Evolutionary conservation across 805 yeast genomes (phyloP).

Genomic region (Yamadazyma endophytica): DNA sequence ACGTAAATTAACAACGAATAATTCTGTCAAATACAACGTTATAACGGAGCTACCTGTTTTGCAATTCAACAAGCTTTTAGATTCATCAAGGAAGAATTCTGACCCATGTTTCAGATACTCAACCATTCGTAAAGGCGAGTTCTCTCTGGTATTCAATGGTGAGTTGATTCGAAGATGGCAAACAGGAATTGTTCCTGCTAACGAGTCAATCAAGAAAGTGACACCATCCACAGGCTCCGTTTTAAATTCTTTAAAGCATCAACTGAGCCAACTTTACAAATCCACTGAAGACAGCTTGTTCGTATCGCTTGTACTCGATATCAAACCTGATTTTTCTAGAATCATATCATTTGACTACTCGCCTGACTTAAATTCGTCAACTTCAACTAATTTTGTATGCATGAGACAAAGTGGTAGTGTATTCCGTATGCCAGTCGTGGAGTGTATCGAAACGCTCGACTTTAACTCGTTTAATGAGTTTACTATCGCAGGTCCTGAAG

Average conservation of each 20-base stretch:
- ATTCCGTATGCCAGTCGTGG: conserved; percentile 70
- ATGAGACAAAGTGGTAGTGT: conserved; percentile 90
- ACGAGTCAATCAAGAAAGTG: conserved; percentile 2
- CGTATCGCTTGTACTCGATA: conserved; percentile 72
- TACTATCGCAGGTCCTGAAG: conserved; percentile 55
- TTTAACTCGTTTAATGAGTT: conserved; percentile 71
- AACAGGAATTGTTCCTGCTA: conserved; percentile 53
- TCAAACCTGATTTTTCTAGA: conserved; percentile 70
- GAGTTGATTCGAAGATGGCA: conserved; percentile 78
- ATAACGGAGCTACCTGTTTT: conserved; percentile 53
- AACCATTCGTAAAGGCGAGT: conserved; percentile 61
- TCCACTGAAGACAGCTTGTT: conserved; percentile 56
- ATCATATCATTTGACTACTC: conserved; percentile 84
- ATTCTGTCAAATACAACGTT: conserved; percentile 13
- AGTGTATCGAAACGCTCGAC: conserved; percentile 56
- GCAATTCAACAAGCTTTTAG: conserved; percentile 58
- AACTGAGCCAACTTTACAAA: conserved; percentile 33
- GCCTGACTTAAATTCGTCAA: conserved; percentile 44
- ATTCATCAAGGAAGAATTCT: conserved; percentile 54
- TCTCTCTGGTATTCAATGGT: conserved; percentile 77
- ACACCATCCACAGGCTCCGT: conserved; percentile 2
- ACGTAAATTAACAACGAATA: conserved; percentile 44
- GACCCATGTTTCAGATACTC: conserved; percentile 70
- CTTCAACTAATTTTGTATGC: conserved; percentile 69
- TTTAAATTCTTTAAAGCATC: conserved; percentile 28